These are phyloP conservation scores for Alternaria burnsii DNA, from an alignment of 2,329 filamentous ascomycete genomes.

Conservation along the genomic window DNA sequence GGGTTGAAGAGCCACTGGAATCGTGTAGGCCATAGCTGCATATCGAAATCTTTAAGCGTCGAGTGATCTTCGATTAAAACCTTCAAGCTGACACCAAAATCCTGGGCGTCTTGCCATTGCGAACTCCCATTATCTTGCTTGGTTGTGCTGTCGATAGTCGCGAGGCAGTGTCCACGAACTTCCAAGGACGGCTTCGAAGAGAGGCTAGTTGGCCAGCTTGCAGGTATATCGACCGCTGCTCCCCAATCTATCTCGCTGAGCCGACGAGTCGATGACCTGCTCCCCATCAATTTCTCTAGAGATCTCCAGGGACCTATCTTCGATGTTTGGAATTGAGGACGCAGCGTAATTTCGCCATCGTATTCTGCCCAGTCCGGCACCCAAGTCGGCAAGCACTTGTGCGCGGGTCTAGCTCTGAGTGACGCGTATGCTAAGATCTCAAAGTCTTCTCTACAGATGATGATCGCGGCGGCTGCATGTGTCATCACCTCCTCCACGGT, in stretches of 20 bases:
- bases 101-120: slow-evolving; percentile 9
- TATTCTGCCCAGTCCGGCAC: slow-evolving; percentile 19
- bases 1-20: slow-evolving; percentile 19
- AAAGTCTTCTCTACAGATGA: slow-evolving; percentile 19
- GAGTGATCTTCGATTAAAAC: neutral
- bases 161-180: slow-evolving; percentile 19
- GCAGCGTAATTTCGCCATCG: slow-evolving; percentile 6
- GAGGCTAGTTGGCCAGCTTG: neutral
- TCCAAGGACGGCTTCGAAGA: slow-evolving; percentile 3
- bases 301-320: slow-evolving; percentile 21
- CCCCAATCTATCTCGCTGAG: slow-evolving; percentile 9
- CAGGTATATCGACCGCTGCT: slow-evolving; percentile 9
- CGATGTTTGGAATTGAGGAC: slow-evolving; percentile 12
- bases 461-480: slow-evolving; percentile 17
- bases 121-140: neutral
- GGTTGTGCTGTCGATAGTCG: slow-evolving; percentile 12
- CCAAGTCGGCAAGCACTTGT: slow-evolving; percentile 15
- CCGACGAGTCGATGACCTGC: neutral
- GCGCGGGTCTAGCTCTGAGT: neutral
- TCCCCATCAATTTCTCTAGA: slow-evolving; percentile 12
- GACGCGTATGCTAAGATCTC: slow-evolving; percentile 20
- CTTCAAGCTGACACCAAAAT: slow-evolving; percentile 7
- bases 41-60: neutral
- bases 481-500: slow-evolving; percentile 20
- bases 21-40: slow-evolving; percentile 11